phyloP scores from a whole-genome alignment of 805 yeast genomes.

The Candida michaelii region DNA sequence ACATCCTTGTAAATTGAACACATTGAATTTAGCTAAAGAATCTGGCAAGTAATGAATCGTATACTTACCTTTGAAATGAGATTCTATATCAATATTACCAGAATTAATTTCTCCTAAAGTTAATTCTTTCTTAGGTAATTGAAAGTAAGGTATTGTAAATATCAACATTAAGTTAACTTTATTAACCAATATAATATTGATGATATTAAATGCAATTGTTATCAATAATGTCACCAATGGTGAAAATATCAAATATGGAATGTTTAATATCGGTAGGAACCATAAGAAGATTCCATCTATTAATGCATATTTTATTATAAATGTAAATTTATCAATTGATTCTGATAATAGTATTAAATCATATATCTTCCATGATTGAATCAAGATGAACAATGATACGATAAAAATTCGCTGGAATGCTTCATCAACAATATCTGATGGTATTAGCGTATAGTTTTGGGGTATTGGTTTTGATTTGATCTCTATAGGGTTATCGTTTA shows the following conservation, averaged over 20 bases:
- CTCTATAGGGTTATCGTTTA: conserved; percentile 13
- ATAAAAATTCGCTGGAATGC: conserved; percentile 75
- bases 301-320: conserved; percentile 67
- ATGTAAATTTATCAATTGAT: conserved; percentile 49
- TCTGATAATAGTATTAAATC: conserved; percentile 56
- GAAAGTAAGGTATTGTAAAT: conserved; percentile 42
- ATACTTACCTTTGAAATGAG: conserved; percentile 82
- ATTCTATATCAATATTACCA: conserved; percentile 45
- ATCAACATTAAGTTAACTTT: conserved; percentile 50
- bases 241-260: conserved; percentile 71
- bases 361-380: conserved; percentile 86
- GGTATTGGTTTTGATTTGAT: conserved; percentile 6
- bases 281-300: conserved; percentile 72
- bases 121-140: conserved; percentile 45
- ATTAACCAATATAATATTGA: conserved; percentile 56
- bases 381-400: conserved; percentile 61
- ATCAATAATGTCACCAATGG: conserved; percentile 54
- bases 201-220: conserved; percentile 44
- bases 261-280: conserved; percentile 68
- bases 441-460: conserved; percentile 45
- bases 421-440: conserved; percentile 63
- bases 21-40: conserved; percentile 81
- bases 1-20: conserved; percentile 65
- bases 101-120: conserved; percentile 53
- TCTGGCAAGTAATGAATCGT: conserved; percentile 89